A percentile compares a stretch with the other conserved stretches of the same genome.
These are phyloP conservation scores for Microglena sp. DNA, from an alignment of 139 green algal species.

Conservation along the genomic window DNA sequence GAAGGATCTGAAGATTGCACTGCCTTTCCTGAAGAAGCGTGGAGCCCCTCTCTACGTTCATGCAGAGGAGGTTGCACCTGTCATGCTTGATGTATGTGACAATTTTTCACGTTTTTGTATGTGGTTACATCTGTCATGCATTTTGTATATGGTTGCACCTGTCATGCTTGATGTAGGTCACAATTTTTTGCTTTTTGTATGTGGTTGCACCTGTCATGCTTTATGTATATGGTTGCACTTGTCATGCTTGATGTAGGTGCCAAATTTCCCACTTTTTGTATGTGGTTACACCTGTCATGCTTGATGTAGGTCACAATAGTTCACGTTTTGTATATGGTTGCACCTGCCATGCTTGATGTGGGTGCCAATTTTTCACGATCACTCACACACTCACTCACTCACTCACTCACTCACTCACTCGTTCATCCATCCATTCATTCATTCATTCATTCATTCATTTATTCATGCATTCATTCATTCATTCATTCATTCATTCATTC, in stretches of 20 bases:
- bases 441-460: no score
- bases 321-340: not conserved
- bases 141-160: not conserved
- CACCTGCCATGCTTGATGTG: not conserved
- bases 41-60: conserved; percentile 68
- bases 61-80: conserved; percentile 53
- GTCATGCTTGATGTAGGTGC: not conserved
- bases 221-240: not conserved
- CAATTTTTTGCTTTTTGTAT: not conserved
- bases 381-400: no score
- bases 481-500: no score
- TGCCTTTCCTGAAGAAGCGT: conserved; percentile 54
- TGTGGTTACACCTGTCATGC: not conserved
- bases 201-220: not conserved
- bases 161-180: conserved; percentile 21
- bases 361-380: not conserved
- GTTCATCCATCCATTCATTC: no score
- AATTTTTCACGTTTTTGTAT: not conserved
- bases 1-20: conserved; percentile 47
- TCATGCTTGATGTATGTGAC: conserved; percentile 18
- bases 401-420: no score
- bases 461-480: no score
- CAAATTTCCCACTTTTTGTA: not conserved
- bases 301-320: not conserved
- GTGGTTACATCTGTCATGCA: not conserved